Evolutionary conservation across 2,329 filamentous ascomycete species (phyloP).

Genomic region (Trichoderma brevicompactum): DNA sequence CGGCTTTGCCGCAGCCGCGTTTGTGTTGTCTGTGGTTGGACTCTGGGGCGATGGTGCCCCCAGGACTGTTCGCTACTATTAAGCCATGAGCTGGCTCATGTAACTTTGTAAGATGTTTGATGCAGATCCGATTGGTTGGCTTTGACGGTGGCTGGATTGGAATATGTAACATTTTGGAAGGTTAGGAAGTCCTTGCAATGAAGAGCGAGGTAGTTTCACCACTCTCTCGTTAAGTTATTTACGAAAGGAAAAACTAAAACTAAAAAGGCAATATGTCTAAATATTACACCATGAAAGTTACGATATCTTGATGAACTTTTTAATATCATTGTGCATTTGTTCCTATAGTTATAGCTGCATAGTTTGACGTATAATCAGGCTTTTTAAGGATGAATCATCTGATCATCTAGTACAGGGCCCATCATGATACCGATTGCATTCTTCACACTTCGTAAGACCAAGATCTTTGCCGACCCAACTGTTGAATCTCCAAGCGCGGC

Average conservation of each 20-base stretch:
- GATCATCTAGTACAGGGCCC: background rate
- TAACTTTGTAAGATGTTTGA: conserved; percentile 21
- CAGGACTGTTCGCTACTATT: conserved; percentile 38
- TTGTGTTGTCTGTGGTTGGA: conserved; percentile 65
- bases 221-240: conserved; percentile 3
- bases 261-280: background rate
- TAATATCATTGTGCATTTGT: background rate
- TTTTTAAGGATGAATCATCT: background rate
- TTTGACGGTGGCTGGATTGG: conserved; percentile 4
- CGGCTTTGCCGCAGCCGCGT: conserved; percentile 58
- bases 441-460: conserved; percentile 28
- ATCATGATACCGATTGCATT: conserved; percentile 31
- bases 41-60: conserved; percentile 67
- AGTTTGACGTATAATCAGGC: background rate
- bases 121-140: conserved; percentile 1
- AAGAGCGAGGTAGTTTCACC: conserved; percentile 12
- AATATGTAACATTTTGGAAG: conserved; percentile 17
- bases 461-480: conserved; percentile 30
- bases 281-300: background rate
- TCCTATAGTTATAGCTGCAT: background rate
- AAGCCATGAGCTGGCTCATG: conserved; percentile 9
- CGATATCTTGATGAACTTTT: background rate
- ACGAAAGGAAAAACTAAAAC: conserved; percentile 17
- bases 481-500: conserved; percentile 33
- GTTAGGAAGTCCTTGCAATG: background rate